Evolutionary conservation across 225 moss, liverwort and hornwort genomes (phyloP).

Genomic region (Anthoceros angustus): DNA sequence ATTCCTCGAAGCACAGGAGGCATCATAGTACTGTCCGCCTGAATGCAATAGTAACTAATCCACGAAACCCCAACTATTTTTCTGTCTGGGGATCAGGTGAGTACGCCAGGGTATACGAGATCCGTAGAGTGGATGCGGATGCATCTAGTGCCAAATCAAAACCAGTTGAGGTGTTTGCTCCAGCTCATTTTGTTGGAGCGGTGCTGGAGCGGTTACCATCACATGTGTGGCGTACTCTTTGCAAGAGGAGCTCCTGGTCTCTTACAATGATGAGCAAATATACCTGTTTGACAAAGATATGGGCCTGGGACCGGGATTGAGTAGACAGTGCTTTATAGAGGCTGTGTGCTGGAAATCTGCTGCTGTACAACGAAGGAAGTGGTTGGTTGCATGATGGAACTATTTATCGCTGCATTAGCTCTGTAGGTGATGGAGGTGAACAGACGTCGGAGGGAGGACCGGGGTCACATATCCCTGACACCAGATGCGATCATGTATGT

Average conservation of each 20-base stretch:
- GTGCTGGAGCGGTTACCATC: conserved; percentile 29
- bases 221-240: conserved; percentile 77
- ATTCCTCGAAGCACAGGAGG: conserved; percentile 22
- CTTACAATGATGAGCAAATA: conserved; percentile 84
- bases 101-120: conserved; percentile 51
- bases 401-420: background rate
- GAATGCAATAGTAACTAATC: conserved; percentile 68
- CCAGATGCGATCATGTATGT: conserved; percentile 53
- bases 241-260: conserved; percentile 80
- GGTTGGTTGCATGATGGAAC: background rate
- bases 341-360: background rate
- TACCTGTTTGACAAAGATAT: conserved; percentile 60
- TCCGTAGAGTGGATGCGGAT: conserved; percentile 46
- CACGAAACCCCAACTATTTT: conserved; percentile 64
- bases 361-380: background rate
- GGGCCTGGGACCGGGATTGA: conserved; percentile 42
- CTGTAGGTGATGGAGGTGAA: conserved; percentile 63
- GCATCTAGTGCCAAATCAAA: conserved; percentile 38
- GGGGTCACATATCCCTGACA: conserved; percentile 25
- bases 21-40: conserved; percentile 33
- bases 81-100: conserved; percentile 66
- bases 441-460: conserved; percentile 41
- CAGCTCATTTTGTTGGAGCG: conserved; percentile 51
- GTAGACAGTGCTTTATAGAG: background rate
- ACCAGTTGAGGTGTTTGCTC: conserved; percentile 65